Evolutionary conservation across 805 yeast genomes (phyloP).

Genomic region (Yarrowia hollandica): DNA sequence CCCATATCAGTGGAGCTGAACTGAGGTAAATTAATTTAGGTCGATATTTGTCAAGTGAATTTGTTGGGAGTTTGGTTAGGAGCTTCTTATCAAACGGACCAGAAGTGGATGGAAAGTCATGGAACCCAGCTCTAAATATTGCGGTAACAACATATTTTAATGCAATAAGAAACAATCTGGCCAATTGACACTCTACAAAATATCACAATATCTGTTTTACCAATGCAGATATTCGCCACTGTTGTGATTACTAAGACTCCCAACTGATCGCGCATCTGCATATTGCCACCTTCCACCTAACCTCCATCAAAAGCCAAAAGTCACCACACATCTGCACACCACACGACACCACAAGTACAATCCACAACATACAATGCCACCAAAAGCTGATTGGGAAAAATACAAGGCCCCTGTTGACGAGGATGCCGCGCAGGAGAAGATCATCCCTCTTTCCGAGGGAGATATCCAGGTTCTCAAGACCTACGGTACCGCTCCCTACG

Average conservation of each 20-base stretch:
- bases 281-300: conserved; percentile 17
- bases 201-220: no score
- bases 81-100: no score
- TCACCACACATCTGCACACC: background rate
- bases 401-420: conserved; percentile 83
- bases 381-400: conserved; percentile 98
- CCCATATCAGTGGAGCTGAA: no score
- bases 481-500: conserved; percentile 97
- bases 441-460: conserved; percentile 87
- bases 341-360: conserved; percentile 1
- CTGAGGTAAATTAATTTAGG: no score
- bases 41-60: no score
- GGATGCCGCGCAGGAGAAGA: conserved; percentile 63
- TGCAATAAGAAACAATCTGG: no score
- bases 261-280: background rate
- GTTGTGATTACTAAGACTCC: background rate
- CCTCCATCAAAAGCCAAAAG: background rate
- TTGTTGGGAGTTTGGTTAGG: no score
- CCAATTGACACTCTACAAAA: no score
- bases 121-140: no score
- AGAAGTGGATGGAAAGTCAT: no score
- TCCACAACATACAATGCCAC: conserved; percentile 63
- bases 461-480: conserved; percentile 97
- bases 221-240: no score
- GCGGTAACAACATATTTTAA: no score